These are phyloP conservation scores for Cynanchum wilfordii DNA, from an alignment of 257 asterid genomes.

Conservation along the genomic window DNA sequence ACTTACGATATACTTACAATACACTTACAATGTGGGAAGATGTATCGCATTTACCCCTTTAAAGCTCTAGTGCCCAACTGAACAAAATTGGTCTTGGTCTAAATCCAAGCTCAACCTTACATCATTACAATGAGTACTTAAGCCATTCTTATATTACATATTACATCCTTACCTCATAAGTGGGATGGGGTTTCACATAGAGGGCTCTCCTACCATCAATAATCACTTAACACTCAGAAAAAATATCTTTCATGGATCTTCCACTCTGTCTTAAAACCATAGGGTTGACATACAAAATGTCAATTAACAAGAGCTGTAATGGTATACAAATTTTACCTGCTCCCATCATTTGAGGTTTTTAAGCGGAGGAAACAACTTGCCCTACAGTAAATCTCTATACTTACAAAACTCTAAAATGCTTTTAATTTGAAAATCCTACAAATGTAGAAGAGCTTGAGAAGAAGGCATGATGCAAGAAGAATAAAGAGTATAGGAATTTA, in stretches of 20 bases:
- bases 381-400: neutral
- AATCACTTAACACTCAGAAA: neutral
- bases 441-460: neutral
- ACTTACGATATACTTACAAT: too few species aligned
- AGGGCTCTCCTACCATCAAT: neutral
- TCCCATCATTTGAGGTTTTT: neutral
- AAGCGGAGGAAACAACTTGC: neutral
- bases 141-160: too few species aligned
- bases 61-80: too few species aligned
- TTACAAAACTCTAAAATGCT: neutral
- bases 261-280: neutral
- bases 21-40: too few species aligned
- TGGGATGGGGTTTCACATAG: too few species aligned
- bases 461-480: constrained; percentile 4
- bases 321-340: neutral
- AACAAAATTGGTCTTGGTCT: too few species aligned
- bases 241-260: neutral
- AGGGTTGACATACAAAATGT: neutral
- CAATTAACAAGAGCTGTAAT: neutral
- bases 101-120: too few species aligned
- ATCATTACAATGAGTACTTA: too few species aligned
- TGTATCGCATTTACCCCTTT: too few species aligned
- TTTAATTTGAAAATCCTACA: neutral
- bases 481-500: constrained; percentile 3
- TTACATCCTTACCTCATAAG: too few species aligned